Conservation (phyloP, 2,329 filamentous ascomycete species). For the Botrytis tulipae region DNA sequence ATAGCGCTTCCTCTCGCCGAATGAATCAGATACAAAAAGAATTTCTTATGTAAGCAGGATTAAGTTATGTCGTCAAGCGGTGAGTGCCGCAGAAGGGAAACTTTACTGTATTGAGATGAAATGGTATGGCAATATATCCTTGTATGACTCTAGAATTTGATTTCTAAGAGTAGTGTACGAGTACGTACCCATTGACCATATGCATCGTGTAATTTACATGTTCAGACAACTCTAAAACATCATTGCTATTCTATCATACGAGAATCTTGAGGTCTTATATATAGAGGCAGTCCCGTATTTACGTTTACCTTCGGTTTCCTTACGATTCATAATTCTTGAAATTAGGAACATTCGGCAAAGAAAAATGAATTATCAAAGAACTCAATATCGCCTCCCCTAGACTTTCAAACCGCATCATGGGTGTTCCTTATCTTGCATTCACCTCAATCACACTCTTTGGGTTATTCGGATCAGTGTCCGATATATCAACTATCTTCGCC, state of each 20-base stretch:
- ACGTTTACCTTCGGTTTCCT: neutral
- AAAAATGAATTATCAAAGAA: slow-evolving; percentile 16
- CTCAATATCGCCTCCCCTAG: neutral
- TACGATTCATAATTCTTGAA: neutral
- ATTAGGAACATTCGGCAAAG: neutral
- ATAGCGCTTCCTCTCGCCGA: slow-evolving; percentile 13
- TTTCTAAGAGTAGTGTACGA: neutral
- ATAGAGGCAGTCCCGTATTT: neutral
- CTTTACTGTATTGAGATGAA: neutral
- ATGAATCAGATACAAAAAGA: slow-evolving; percentile 23
- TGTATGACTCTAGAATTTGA: slow-evolving; percentile 13
- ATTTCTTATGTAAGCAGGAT: slow-evolving; percentile 9
- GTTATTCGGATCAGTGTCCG: slow-evolving; percentile 12
- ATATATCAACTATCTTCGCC: slow-evolving; percentile 18
- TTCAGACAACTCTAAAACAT: slow-evolving; percentile 3
- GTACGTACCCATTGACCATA: neutral
- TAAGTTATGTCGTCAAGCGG: slow-evolving; percentile 7
- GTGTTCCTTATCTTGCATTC: slow-evolving; percentile 5
- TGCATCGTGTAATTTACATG: neutral
- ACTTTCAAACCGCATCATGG: neutral
- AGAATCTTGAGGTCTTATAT: neutral
- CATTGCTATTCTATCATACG: neutral
- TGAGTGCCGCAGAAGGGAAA: neutral
- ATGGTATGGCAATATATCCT: neutral
- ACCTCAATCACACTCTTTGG: slow-evolving; percentile 7